Percentiles rank a stretch among this genome's conserved stretches.
Evolutionary conservation across 129 eudicot species (phyloP).

Genomic region (Tanacetum coccineum): DNA sequence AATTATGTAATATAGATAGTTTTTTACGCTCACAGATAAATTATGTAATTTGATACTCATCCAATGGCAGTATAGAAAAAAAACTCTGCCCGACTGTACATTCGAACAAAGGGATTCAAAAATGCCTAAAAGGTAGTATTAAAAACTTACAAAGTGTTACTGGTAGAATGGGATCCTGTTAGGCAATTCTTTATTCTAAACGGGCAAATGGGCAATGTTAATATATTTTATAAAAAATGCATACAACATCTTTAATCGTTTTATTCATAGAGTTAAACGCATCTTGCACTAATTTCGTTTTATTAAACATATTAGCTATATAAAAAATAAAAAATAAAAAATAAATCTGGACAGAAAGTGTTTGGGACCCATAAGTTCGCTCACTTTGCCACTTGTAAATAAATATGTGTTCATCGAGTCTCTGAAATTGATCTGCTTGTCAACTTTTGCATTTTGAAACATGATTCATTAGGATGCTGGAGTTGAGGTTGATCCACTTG

Average conservation of each 20-base stretch:
- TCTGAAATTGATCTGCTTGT: not conserved
- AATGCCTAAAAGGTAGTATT: slow-evolving; percentile 71
- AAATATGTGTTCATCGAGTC: not conserved
- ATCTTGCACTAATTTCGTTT: not conserved
- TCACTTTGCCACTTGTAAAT: not conserved
- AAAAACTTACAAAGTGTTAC: no score
- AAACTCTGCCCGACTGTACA: slow-evolving; percentile 69
- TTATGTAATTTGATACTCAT: slow-evolving; percentile 18
- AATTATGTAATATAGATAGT: not conserved
- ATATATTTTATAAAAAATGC: not conserved
- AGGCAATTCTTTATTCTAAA: no score
- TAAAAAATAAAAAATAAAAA: no score
- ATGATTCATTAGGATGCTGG: slow-evolving; percentile 19
- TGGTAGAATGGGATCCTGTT: no score
- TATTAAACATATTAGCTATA: no score
- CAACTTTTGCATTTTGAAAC: slow-evolving; percentile 1
- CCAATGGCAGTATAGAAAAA: slow-evolving; percentile 59
- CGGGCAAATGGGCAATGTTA: not conserved
- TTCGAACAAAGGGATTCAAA: slow-evolving; percentile 89
- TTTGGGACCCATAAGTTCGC: no score
- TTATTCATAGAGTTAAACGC: not conserved
- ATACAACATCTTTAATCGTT: not conserved
- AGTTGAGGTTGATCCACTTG: no score
- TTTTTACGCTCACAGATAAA: not conserved
- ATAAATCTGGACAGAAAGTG: no score